These are phyloP conservation scores for Actinidia chinensis DNA, from an alignment of 179 eudicot species.

Conservation along the genomic window DNA sequence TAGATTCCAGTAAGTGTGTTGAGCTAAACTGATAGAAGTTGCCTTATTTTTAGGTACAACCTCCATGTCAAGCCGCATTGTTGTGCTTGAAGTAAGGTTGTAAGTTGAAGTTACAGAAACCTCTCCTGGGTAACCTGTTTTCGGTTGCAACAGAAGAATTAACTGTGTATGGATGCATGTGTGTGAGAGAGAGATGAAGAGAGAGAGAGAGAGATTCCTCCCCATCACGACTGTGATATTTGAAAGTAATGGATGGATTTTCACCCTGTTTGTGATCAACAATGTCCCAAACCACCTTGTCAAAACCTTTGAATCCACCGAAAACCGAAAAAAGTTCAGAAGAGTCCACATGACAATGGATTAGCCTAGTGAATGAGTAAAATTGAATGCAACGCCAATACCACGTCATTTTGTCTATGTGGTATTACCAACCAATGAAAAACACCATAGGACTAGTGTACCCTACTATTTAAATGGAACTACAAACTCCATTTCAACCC, in stretches of 20 bases:
- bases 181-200: not conserved
- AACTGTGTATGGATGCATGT: not conserved
- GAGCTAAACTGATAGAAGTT: conserved; percentile 85
- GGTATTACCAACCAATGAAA: too few species aligned
- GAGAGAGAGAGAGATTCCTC: conserved; percentile 56
- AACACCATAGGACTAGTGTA: too few species aligned
- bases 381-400: too few species aligned
- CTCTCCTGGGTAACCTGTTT: conserved; percentile 88
- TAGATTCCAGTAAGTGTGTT: conserved; percentile 94
- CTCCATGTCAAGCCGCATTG: conserved; percentile 95
- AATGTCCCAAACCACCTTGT: conserved; percentile 93
- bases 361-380: not conserved
- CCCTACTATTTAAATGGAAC: too few species aligned
- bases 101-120: conserved; percentile 75
- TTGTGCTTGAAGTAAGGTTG: conserved; percentile 72
- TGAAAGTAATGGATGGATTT: conserved; percentile 81
- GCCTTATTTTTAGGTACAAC: conserved; percentile 80
- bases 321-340: conserved; percentile 18
- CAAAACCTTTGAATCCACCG: conserved; percentile 91
- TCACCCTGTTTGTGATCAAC: conserved; percentile 69
- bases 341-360: not conserved
- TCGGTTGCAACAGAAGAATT: not conserved
- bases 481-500: too few species aligned
- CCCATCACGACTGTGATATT: conserved; percentile 77
- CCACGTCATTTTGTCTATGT: too few species aligned